Base-by-base conservation (phyloP, 2,329 filamentous ascomycete genomes). In the Ceratocystis papillata region DNA sequence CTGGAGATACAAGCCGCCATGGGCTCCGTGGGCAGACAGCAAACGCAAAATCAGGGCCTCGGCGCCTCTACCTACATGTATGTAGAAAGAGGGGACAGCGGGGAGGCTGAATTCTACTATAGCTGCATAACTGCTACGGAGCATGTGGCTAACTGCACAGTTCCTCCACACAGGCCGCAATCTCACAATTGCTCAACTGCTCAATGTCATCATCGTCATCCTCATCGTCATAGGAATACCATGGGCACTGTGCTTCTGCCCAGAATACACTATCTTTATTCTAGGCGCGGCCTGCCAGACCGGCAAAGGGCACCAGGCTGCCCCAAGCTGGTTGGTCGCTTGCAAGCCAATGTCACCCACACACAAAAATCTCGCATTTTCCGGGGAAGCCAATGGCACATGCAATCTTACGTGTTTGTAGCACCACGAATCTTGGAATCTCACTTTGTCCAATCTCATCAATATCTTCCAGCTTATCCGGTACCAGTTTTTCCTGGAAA, bases 351-450 rank as follows among this genome's bases (percentile, higher is more conserved):
- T 20, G 17, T 22, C 46, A 50, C 46, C 46, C 46, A 50, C 46
- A 50, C 46, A n/a, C 5, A 6, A 48, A 48, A 20, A 22, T 10
- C 50, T 22, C 20, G 12, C 50, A 55, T 55, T 55, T 55, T 55
- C 50, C 25, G 50, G 50, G 50, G 50, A 55, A 55, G 50, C 50
- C 22, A 12, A 22, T 55, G 50, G 50, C 50, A 55, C 10, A 55
- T 55, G 50, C 50, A 20, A 25, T 55, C 50, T 22, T 55, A 48
- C 45, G 45, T 48, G 15, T 12, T 55, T 8, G 50, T 25, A 55
- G 17, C 20, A 55, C 50, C 50, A 15, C 20, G 5, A 12, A 55
- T 55, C 17, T 25, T 55, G 10, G 22, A 30, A 28, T 55, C 22
- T 55, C 20, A 55, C 53, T 10, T 30, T 33, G 53, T 5, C 53